Percentiles rank a stretch among this genome's conserved stretches.
These are phyloP conservation scores for Alternaria rosae DNA, from an alignment of 2,329 filamentous ascomycete genomes.

Conservation along the genomic window DNA sequence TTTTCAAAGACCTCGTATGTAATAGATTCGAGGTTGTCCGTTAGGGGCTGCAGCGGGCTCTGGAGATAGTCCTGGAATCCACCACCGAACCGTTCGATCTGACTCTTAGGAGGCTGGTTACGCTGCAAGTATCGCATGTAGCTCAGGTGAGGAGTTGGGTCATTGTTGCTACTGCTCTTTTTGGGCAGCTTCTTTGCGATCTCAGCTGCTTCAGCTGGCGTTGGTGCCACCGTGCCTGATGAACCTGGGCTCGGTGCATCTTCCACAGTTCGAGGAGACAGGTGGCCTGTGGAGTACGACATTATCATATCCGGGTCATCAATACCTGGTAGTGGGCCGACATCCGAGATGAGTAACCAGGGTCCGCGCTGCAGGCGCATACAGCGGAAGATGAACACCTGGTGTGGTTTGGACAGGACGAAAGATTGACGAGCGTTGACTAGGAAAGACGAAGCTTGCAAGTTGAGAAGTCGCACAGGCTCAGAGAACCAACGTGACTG, in stretches of 20 bases:
- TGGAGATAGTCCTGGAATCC: slow-evolving; percentile 95
- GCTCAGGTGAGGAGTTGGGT: slow-evolving; percentile 71
- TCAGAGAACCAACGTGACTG: slow-evolving; percentile 71
- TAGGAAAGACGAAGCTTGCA: slow-evolving; percentile 63
- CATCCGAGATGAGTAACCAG: slow-evolving; percentile 67
- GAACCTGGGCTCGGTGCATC: slow-evolving; percentile 41
- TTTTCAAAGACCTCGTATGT: slow-evolving; percentile 99
- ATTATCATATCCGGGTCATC: slow-evolving; percentile 51
- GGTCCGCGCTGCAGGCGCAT: slow-evolving; percentile 65
- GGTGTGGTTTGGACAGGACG: slow-evolving; percentile 65
- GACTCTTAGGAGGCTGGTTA: slow-evolving; percentile 72
- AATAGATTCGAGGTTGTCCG: slow-evolving; percentile 94
- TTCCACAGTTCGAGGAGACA: slow-evolving; percentile 55
- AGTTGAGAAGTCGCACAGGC: slow-evolving; percentile 63
- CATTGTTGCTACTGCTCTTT: slow-evolving; percentile 57
- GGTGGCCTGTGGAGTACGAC: slow-evolving; percentile 45
- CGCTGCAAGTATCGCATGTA: slow-evolving; percentile 87
- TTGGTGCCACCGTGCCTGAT: slow-evolving; percentile 58
- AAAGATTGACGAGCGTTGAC: slow-evolving; percentile 66
- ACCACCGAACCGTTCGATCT: slow-evolving; percentile 71
- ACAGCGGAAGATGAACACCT: slow-evolving; percentile 63
- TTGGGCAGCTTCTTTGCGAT: slow-evolving; percentile 42
- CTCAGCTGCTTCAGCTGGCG: slow-evolving; percentile 70
- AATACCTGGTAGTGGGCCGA: slow-evolving; percentile 62
- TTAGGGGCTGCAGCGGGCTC: slow-evolving; percentile 90